Conservation (phyloP, 1,284 basidiomycete species). For the Ustilago loliicola region DNA sequence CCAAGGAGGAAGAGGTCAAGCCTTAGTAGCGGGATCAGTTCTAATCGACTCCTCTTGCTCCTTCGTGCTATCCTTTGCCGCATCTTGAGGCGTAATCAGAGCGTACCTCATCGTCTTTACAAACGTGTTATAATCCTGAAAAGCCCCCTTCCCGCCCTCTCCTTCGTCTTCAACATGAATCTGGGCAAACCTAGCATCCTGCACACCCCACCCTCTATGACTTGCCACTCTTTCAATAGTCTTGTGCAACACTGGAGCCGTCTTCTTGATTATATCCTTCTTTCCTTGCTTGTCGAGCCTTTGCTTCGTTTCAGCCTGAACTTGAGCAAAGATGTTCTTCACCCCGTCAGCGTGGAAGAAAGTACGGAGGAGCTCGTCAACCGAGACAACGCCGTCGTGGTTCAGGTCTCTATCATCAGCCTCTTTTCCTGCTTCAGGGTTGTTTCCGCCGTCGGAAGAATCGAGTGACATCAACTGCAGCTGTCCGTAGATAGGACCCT, state of each 20-base stretch:
- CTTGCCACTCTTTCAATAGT: constrained; percentile 40
- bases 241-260: constrained; percentile 36
- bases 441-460: background rate
- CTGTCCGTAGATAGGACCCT: background rate
- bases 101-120: constrained; percentile 44
- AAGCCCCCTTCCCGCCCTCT: constrained; percentile 9
- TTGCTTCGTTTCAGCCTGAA: constrained; percentile 8
- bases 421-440: background rate
- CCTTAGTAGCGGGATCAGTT: constrained; percentile 16
- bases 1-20: constrained; percentile 8
- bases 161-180: constrained; percentile 12
- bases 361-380: constrained; percentile 35
- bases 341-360: constrained; percentile 45
- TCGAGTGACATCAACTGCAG: too few species aligned
- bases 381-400: constrained; percentile 19
- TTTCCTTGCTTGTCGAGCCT: constrained; percentile 25
- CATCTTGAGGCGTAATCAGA: constrained; percentile 28
- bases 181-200: constrained; percentile 31
- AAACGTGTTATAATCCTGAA: constrained; percentile 46
- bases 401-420: constrained; percentile 17
- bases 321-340: constrained; percentile 16
- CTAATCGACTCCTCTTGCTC: constrained; percentile 17
- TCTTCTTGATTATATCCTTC: constrained; percentile 41
- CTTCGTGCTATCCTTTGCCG: background rate
- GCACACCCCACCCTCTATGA: constrained; percentile 39